Evolutionary conservation across 768 basidiomycete species (phyloP).

Genomic region (Sporobolomyces pararoseus): DNA sequence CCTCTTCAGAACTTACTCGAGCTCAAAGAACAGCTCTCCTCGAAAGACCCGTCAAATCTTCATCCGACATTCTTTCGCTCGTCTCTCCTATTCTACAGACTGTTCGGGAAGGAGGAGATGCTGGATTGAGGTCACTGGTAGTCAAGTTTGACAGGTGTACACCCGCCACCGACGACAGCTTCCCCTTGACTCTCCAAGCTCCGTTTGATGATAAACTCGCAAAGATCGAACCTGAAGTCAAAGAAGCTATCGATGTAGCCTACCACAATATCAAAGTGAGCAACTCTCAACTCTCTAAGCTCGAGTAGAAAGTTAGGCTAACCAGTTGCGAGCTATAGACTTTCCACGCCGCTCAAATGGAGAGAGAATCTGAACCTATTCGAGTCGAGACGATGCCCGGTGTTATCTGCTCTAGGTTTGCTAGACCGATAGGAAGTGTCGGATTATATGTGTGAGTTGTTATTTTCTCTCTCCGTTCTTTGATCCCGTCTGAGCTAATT

Average conservation of each 20-base stretch:
- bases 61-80: conserved; percentile 80
- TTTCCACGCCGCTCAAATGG: conserved; percentile 87
- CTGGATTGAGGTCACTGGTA: conserved; percentile 78
- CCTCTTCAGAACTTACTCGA: conserved; percentile 16
- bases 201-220: conserved; percentile 65
- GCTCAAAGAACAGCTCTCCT: conserved; percentile 17
- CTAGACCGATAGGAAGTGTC: conserved; percentile 89
- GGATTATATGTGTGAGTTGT: conserved; percentile 71
- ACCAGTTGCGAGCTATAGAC: conserved; percentile 53
- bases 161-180: conserved; percentile 61
- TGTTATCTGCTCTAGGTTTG: conserved; percentile 90
- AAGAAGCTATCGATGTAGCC: conserved; percentile 78
- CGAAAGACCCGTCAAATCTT: conserved; percentile 75
- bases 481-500: no score
- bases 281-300: no score
- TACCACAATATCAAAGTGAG: conserved; percentile 72
- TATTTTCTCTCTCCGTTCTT: neutral
- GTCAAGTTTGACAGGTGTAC: conserved; percentile 86
- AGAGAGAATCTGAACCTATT: conserved; percentile 57
- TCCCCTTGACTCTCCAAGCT: conserved; percentile 56
- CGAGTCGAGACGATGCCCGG: conserved; percentile 96
- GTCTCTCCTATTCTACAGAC: conserved; percentile 90
- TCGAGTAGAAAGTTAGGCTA: no score
- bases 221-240: conserved; percentile 62
- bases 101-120: conserved; percentile 77